phyloP scores from a whole-genome alignment of 352 stramenopile species.

The Pythium oligandrum region DNA sequence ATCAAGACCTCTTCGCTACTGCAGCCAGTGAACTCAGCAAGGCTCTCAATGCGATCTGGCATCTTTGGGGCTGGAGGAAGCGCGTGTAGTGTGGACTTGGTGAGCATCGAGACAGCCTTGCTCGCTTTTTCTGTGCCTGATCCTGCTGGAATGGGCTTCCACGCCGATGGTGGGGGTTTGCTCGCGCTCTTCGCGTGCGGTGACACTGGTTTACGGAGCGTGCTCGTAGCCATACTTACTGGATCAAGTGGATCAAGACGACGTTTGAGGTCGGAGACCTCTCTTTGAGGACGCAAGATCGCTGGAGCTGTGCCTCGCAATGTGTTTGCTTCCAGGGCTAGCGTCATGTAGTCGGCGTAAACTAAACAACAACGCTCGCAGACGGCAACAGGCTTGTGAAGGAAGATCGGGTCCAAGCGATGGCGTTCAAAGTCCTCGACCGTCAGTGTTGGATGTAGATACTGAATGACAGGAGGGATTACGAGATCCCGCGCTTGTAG shows the following conservation, averaged over 20 bases:
- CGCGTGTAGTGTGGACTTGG: slow-evolving; percentile 10
- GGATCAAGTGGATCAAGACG: slow-evolving; percentile 38
- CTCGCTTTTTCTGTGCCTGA: slow-evolving; percentile 11
- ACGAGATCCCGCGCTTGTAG: slow-evolving; percentile 51
- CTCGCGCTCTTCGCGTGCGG: background rate
- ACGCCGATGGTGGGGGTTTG: slow-evolving; percentile 50
- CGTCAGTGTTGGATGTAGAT: slow-evolving; percentile 84
- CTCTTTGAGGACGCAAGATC: slow-evolving; percentile 53
- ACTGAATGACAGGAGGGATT: slow-evolving; percentile 91
- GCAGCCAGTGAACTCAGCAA: slow-evolving; percentile 27
- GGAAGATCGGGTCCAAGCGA: slow-evolving; percentile 90
- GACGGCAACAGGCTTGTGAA: slow-evolving; percentile 89
- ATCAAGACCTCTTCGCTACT: background rate
- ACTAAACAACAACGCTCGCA: slow-evolving; percentile 93
- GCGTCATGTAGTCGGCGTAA: slow-evolving; percentile 87
- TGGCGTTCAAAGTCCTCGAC: slow-evolving; percentile 86
- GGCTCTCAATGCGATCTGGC: slow-evolving; percentile 53
- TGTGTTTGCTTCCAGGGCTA: slow-evolving; percentile 66
- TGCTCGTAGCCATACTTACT: slow-evolving; percentile 10
- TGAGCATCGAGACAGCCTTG: background rate
- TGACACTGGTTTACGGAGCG: background rate
- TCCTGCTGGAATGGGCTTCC: slow-evolving; percentile 39
- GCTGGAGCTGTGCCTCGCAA: slow-evolving; percentile 54
- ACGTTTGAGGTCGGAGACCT: slow-evolving; percentile 42
- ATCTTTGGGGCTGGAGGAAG: slow-evolving; percentile 45